Evolutionary conservation across 257 asterid species (phyloP).

Genomic region (Solanum rostratum): DNA sequence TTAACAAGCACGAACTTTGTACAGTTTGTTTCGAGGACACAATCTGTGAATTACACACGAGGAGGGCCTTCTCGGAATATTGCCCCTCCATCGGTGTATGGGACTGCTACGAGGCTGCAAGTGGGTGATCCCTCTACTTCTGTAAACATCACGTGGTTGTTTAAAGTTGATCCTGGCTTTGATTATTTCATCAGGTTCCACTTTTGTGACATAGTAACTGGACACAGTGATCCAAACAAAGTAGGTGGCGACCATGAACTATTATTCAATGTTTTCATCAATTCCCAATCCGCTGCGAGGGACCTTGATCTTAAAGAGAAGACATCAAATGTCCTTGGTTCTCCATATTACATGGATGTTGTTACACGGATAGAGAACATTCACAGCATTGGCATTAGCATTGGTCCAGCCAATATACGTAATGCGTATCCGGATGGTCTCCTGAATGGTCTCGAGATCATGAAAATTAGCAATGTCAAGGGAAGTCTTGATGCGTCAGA

Average conservation of each 20-base stretch:
- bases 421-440: slow-evolving; percentile 14
- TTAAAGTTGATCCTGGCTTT: slow-evolving; percentile 24
- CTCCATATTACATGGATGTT: slow-evolving; percentile 21
- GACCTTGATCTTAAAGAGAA: slow-evolving; percentile 17
- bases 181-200: slow-evolving; percentile 28
- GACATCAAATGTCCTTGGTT: slow-evolving; percentile 3
- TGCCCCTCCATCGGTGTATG: slow-evolving; percentile 22
- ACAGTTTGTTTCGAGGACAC: not conserved
- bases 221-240: not conserved
- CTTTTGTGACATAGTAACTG: slow-evolving; percentile 18
- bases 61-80: slow-evolving; percentile 8
- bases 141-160: slow-evolving; percentile 21
- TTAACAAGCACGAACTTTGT: slow-evolving; percentile 3
- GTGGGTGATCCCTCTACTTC: not conserved
- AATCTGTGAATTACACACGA: slow-evolving; percentile 14
- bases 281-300: slow-evolving; percentile 8
- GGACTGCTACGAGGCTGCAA: slow-evolving; percentile 14
- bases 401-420: slow-evolving; percentile 12
- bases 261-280: slow-evolving; percentile 16
- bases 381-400: slow-evolving; percentile 6
- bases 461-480: slow-evolving; percentile 26
- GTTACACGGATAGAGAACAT: not conserved
- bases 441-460: slow-evolving; percentile 35
- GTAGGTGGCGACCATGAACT: not conserved
- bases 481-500: slow-evolving; percentile 25